Base-by-base conservation (phyloP, 495 filamentous ascomycete species). In the Annulohypoxylon maeteangense region DNA sequence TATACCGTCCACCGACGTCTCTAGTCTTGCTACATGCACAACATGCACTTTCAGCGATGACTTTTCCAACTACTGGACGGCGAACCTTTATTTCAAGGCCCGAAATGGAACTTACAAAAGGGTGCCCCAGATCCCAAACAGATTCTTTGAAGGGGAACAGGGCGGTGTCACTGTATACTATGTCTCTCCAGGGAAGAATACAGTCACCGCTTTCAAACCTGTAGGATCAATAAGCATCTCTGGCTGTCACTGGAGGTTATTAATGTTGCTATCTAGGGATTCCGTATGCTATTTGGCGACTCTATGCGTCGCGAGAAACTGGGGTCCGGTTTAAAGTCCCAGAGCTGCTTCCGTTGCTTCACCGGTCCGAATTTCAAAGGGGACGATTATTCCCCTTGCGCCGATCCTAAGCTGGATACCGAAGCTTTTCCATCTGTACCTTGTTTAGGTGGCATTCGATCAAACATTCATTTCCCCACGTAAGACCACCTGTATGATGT, bases 91-190 rank as follows among this genome's bases (percentile, higher is more conserved):
- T 70, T 83, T 83, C 72, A 71, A 72, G 62, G 76, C 79, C 1
- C 61, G 74, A 12, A 83, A 83, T 53, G 80, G 80, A 4, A 81
- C 78, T 40, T 81, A 80, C 68, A 81, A 78, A 68, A 74, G 81
- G 14, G 80, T 83, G 1, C 81, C 81, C 12, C 78, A 81, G 62
- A 71, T 78, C 11, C 78, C 78, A 45, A 83, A 83, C 62, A 65
- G 78, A 32, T 78, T 76, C n/a, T 62, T 79, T 2, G 76, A 81
- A 23, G 68, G 74, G 16, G 69, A 69, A 3, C 56, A 68, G 25
- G 83, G 83, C 16, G 83, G 83, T 1, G 73, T 83, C 20, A 80
- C 79, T 0, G 80, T 85, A 1, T 85, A 85, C 65, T 85, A 85
- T 71, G 79, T 82, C 42, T 74, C 78, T 0, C 81, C 83, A 0